A percentile compares a stretch with the other conserved stretches of the same genome.
Conservation (phyloP, 2,329 filamentous ascomycete species). For the Ophiosphaerella korrae region DNA sequence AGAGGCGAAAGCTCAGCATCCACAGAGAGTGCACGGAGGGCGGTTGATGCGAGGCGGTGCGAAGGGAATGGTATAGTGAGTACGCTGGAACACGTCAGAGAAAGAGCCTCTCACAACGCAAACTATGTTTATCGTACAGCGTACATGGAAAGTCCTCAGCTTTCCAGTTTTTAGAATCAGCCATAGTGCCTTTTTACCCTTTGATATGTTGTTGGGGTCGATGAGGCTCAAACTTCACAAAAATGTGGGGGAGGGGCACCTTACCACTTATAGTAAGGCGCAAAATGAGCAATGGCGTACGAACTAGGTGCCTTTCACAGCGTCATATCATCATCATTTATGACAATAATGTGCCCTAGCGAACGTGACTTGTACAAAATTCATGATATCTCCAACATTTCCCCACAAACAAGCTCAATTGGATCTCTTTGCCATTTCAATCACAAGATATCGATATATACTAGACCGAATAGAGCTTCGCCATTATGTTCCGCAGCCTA, state of each 20-base stretch:
- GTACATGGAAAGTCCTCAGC: constrained; percentile 46
- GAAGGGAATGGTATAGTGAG: constrained; percentile 83
- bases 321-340: constrained; percentile 31
- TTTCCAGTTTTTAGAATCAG: constrained; percentile 15
- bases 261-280: constrained; percentile 6
- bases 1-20: constrained; percentile 88
- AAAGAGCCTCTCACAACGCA: neutral
- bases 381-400: no score
- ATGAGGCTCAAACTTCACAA: constrained; percentile 19
- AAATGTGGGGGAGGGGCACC: constrained; percentile 20
- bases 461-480: no score
- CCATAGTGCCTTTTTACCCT: constrained; percentile 17
- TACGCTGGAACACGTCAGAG: constrained; percentile 55
- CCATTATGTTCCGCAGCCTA: constrained; percentile 18
- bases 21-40: constrained; percentile 76
- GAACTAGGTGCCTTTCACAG: constrained; percentile 8
- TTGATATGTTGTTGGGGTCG: neutral
- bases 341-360: neutral
- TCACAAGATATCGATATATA: no score
- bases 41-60: constrained; percentile 74
- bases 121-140: constrained; percentile 33
- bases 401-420: no score
- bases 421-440: no score
- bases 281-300: constrained; percentile 17
- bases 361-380: neutral